Evolutionary conservation across 106 monocot genomes (phyloP).

Genomic region (Dioscorea zingiberensis): DNA sequence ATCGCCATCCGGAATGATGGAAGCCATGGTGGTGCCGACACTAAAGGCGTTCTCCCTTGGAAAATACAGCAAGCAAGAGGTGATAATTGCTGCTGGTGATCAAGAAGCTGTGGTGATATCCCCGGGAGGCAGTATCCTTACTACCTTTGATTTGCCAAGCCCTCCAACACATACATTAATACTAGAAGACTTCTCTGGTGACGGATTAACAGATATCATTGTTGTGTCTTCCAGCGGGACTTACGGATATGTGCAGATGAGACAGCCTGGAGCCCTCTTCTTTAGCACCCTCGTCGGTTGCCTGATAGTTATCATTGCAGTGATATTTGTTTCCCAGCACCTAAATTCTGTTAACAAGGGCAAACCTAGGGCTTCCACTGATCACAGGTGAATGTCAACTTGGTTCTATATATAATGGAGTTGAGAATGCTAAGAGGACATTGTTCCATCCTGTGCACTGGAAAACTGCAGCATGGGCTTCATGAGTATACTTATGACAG

Average conservation of each 20-base stretch:
- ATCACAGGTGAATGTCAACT: slow-evolving; percentile 32
- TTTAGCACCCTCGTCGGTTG: slow-evolving; percentile 91
- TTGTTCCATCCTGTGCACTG: background rate
- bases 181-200: slow-evolving; percentile 74
- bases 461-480: no score
- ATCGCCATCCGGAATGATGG: slow-evolving; percentile 69
- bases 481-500: no score
- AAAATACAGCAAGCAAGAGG: slow-evolving; percentile 37
- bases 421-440: background rate
- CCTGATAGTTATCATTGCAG: slow-evolving; percentile 81
- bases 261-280: slow-evolving; percentile 92
- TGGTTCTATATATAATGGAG: no score
- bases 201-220: slow-evolving; percentile 84
- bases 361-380: slow-evolving; percentile 63
- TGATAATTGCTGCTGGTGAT: slow-evolving; percentile 77
- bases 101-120: slow-evolving; percentile 86
- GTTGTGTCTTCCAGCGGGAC: slow-evolving; percentile 67
- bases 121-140: slow-evolving; percentile 47
- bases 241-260: slow-evolving; percentile 79
- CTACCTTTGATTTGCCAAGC: slow-evolving; percentile 66
- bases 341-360: slow-evolving; percentile 41
- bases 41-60: slow-evolving; percentile 51
- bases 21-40: slow-evolving; percentile 64
- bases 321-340: slow-evolving; percentile 82
- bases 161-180: slow-evolving; percentile 75